Percentiles rank a stretch among this genome's conserved stretches.
These are phyloP conservation scores for Stenogyne calaminthoides DNA, from an alignment of 305 asterid genomes.

Conservation along the genomic window DNA sequence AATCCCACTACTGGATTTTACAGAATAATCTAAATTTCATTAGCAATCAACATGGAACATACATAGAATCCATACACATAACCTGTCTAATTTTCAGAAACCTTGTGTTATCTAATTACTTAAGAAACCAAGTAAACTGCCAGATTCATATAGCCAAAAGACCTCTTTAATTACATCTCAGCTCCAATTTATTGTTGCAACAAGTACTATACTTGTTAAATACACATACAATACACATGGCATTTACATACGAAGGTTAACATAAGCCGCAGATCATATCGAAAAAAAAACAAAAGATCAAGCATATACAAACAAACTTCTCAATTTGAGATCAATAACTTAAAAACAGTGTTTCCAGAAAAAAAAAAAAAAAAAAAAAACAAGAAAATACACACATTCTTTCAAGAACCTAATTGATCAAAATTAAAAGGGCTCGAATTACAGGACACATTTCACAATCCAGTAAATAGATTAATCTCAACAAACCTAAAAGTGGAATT, in stretches of 20 bases:
- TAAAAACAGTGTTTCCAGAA: slow-evolving; percentile 8
- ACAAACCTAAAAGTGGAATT: slow-evolving; percentile 56
- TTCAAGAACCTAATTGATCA: not conserved
- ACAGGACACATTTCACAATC: not conserved
- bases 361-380: too few species aligned
- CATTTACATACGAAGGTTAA: not conserved
- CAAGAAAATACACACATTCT: slow-evolving; percentile 1
- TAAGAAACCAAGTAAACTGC: not conserved
- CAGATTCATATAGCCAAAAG: not conserved
- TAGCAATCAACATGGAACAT: not conserved
- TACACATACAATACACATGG: not conserved
- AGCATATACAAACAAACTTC: not conserved
- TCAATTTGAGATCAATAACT: not conserved
- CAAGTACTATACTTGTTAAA: not conserved
- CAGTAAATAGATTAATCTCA: slow-evolving; percentile 8
- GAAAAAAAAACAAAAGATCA: not conserved
- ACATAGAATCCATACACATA: not conserved
- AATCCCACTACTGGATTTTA: not conserved
- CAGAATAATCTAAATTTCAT: slow-evolving; percentile 9
- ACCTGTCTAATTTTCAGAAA: not conserved
- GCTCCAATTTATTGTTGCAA: not conserved
- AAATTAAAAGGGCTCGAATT: not conserved
- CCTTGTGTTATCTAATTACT: not conserved
- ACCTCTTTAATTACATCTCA: not conserved
- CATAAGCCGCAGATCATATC: not conserved